Percentiles rank a stretch among this genome's conserved stretches.
phyloP scores from a whole-genome alignment of 257 asterid species.

The Knoxia roxburghii region DNA sequence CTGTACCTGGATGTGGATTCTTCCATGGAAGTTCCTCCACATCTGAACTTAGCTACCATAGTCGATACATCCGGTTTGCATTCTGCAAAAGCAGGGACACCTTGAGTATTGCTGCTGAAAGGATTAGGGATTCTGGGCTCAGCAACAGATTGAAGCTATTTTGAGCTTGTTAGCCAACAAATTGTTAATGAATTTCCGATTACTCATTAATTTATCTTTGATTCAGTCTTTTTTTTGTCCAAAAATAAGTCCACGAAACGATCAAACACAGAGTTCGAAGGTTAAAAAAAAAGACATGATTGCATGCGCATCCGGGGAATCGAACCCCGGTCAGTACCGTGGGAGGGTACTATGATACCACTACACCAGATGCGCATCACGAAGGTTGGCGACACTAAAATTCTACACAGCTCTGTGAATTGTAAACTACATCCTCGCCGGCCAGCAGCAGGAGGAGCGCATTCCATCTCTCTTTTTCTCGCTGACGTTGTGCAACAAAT shows the following conservation, averaged over 20 bases:
- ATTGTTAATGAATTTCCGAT: no score
- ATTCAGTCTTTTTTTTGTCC: no score
- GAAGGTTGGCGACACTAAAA: no score
- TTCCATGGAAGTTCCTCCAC: slow-evolving; percentile 39
- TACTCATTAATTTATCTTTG: no score
- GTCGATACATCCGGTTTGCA: slow-evolving; percentile 63
- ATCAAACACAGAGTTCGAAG: no score
- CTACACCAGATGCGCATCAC: slow-evolving; percentile 94
- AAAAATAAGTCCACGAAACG: no score
- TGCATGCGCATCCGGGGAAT: slow-evolving; percentile 99
- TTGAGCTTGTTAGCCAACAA: background rate
- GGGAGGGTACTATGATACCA: slow-evolving; percentile 99
- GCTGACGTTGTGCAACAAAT: no score
- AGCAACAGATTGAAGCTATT: slow-evolving; percentile 47
- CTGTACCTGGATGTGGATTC: slow-evolving; percentile 86
- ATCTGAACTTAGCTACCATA: slow-evolving; percentile 19
- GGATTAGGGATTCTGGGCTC: slow-evolving; percentile 37
- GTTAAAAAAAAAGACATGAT: no score
- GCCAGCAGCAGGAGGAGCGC: background rate
- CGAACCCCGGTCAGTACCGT: slow-evolving; percentile 99
- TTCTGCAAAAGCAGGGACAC: slow-evolving; percentile 80
- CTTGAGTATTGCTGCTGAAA: slow-evolving; percentile 52
- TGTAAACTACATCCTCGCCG: background rate
- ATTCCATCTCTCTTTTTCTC: background rate
- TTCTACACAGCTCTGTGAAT: no score